Evolutionary conservation across 139 green algal species (phyloP).

Genomic region (Chlorella sp.): DNA sequence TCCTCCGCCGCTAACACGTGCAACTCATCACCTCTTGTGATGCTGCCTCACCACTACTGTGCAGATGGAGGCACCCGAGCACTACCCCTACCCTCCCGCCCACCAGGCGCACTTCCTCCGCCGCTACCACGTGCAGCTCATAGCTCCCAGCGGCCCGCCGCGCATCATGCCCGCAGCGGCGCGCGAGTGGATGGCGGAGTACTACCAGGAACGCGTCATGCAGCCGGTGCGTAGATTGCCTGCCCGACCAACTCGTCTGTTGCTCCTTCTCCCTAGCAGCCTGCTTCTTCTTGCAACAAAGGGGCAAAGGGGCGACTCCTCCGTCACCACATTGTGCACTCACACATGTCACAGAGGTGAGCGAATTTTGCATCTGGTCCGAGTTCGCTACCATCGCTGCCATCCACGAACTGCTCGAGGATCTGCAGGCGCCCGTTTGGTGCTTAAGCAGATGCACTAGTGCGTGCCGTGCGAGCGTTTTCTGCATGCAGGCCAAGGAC

Average conservation of each 20-base stretch:
- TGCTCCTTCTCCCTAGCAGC: background rate
- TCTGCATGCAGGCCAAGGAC: no score
- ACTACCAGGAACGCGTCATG: conserved; percentile 13
- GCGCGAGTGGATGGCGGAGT: conserved; percentile 4
- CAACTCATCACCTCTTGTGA: background rate
- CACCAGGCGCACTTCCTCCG: conserved; percentile 18
- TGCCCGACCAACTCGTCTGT: background rate
- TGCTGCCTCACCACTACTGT: background rate
- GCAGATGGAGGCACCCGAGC: conserved; percentile 27
- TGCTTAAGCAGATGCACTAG: no score
- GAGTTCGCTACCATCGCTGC: no score
- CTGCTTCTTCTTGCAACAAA: background rate
- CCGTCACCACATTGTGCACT: no score
- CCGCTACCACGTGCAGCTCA: conserved; percentile 15
- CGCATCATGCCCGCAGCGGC: background rate
- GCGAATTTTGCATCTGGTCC: no score
- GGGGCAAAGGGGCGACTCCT: no score
- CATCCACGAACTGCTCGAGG: no score
- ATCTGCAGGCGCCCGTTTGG: no score
- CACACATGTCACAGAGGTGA: no score
- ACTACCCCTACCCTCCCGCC: conserved; percentile 16
- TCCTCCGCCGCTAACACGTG: background rate
- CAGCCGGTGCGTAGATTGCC: background rate
- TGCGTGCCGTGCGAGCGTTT: no score
- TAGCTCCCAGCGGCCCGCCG: background rate